Percentiles rank a stretch among this genome's conserved stretches.
phyloP scores from a whole-genome alignment of 164 flowering plant genomes.

The Macadamia tetraphylla region DNA sequence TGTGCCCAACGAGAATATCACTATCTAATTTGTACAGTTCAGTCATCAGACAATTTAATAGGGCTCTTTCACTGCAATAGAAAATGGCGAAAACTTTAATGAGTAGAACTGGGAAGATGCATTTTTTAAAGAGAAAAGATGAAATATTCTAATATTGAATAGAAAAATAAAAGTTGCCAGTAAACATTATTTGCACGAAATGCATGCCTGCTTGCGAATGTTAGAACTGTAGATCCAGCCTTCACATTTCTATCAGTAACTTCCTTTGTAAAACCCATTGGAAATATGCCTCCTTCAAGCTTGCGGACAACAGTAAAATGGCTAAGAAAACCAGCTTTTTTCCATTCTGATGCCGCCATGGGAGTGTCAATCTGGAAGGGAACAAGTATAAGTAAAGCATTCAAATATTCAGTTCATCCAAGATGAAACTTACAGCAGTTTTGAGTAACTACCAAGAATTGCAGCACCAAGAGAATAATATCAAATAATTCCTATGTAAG shows the following conservation, averaged over 20 bases:
- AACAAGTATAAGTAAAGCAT: constrained; percentile 1
- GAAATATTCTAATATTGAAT: background rate
- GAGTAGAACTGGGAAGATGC: background rate
- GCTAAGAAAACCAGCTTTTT: constrained; percentile 57
- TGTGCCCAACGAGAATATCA: constrained; percentile 95
- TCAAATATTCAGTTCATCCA: background rate
- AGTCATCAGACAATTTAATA: constrained; percentile 72
- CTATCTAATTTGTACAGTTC: constrained; percentile 80
- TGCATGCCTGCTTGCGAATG: constrained; percentile 66
- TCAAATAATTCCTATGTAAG: background rate
- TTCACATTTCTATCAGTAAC: constrained; percentile 61
- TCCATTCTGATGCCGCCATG: constrained; percentile 84
- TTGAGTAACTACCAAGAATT: constrained; percentile 1
- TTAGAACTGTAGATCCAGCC: constrained; percentile 53
- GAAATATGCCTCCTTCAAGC: constrained; percentile 87
- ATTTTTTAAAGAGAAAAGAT: background rate
- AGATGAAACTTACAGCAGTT: background rate
- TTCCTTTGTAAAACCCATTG: constrained; percentile 77
- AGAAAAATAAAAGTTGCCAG: background rate
- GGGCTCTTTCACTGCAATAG: constrained; percentile 85
- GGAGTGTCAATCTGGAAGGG: constrained; percentile 87
- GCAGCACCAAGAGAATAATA: background rate
- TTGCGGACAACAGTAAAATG: constrained; percentile 90
- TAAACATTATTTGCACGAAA: background rate
- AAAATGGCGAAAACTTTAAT: background rate